These are phyloP conservation scores for Aureobasidium sp. DNA, from an alignment of 2,329 filamentous ascomycete genomes.

Conservation along the genomic window DNA sequence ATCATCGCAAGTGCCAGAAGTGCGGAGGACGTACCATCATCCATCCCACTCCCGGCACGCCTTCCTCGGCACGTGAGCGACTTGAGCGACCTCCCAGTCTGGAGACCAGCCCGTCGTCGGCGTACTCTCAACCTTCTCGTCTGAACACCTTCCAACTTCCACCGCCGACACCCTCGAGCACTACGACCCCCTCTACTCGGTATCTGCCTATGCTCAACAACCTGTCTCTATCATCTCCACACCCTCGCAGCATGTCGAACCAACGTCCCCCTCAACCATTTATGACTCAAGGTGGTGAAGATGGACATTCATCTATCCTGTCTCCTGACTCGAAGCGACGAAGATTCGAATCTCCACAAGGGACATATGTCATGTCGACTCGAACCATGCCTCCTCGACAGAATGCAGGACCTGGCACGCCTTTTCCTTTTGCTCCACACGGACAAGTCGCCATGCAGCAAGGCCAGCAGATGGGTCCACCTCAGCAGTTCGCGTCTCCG, in stretches of 20 bases:
- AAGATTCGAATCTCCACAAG: conserved; percentile 46
- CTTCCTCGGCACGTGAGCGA: conserved; percentile 21
- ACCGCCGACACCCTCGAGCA: conserved; percentile 27
- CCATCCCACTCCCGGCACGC: conserved; percentile 23
- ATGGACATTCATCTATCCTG: conserved; percentile 38
- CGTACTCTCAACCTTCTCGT: conserved; percentile 9
- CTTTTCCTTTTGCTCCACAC: conserved; percentile 28
- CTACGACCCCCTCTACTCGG: conserved; percentile 29
- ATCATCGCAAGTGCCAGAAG: conserved; percentile 55
- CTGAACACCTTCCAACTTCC: conserved; percentile 19
- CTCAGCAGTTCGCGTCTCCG: conserved; percentile 30
- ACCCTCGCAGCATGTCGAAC: conserved; percentile 20
- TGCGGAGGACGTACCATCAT: conserved; percentile 61
- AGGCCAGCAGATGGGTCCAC: conserved; percentile 37
- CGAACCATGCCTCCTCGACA: conserved; percentile 29
- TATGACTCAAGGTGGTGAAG: conserved; percentile 23
- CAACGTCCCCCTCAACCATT: conserved; percentile 8
- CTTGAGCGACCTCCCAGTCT: neutral
- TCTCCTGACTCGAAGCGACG: conserved; percentile 57
- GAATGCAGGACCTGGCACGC: conserved; percentile 31
- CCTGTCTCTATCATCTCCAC: conserved; percentile 31
- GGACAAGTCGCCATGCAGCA: neutral
- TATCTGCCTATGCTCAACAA: conserved; percentile 31
- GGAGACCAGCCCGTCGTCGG: conserved; percentile 15
- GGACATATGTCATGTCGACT: conserved; percentile 35